phyloP scores from a whole-genome alignment of 108 stramenopile species.

The Discostella pseudostelligera region DNA sequence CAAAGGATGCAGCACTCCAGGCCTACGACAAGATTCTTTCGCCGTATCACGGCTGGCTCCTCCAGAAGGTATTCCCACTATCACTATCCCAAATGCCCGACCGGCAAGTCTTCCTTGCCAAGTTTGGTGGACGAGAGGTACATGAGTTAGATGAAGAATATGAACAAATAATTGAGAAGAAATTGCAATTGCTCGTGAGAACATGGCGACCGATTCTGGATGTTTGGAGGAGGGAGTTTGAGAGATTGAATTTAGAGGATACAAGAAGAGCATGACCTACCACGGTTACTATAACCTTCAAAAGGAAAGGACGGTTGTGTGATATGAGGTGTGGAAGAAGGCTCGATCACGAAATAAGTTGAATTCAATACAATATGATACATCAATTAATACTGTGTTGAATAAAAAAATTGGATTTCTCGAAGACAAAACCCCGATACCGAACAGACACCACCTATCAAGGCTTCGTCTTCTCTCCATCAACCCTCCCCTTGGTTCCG shows the following conservation, averaged over 20 bases:
- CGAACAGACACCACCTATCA: too few species aligned
- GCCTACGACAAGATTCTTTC: slow-evolving; percentile 37
- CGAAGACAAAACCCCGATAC: too few species aligned
- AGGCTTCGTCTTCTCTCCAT: too few species aligned
- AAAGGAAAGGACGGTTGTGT: too few species aligned
- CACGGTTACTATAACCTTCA: too few species aligned
- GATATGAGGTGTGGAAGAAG: too few species aligned
- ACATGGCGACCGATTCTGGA: slow-evolving; percentile 46
- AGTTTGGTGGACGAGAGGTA: slow-evolving; percentile 43
- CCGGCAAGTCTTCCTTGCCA: slow-evolving; percentile 41
- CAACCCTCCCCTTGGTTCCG: too few species aligned
- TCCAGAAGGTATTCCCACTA: slow-evolving; percentile 48
- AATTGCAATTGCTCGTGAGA: slow-evolving; percentile 35
- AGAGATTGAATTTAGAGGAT: slow-evolving; percentile 46
- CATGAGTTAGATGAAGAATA: slow-evolving; percentile 31
- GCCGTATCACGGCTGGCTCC: slow-evolving; percentile 47
- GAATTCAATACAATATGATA: too few species aligned
- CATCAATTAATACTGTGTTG: too few species aligned
- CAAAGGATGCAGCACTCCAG: slow-evolving; percentile 36
- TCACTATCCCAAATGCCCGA: slow-evolving; percentile 46
- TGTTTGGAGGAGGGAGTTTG: slow-evolving; percentile 45
- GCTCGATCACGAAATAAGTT: too few species aligned
- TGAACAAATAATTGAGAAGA: slow-evolving; percentile 35
- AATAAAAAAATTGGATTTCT: too few species aligned
- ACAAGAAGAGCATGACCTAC: slow-evolving; percentile 30